These are phyloP conservation scores for Hypoxylon fuscum DNA, from an alignment of 495 filamentous ascomycete species.

Conservation along the genomic window DNA sequence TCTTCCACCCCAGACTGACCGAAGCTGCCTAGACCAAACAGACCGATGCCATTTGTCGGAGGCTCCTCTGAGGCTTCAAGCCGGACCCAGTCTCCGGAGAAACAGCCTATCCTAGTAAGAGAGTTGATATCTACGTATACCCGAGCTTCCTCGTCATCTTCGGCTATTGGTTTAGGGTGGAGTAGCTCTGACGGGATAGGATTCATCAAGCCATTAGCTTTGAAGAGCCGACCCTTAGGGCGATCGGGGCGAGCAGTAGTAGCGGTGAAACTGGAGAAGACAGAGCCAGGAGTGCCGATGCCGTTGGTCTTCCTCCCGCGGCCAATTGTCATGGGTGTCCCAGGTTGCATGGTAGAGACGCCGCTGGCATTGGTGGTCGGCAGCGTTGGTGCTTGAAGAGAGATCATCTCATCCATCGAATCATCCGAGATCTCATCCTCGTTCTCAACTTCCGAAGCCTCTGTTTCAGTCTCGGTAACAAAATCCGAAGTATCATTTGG, in stretches of 20 bases:
- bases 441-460: conserved; percentile 67
- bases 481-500: conserved; percentile 54
- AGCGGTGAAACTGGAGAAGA: conserved; percentile 84
- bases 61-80: conserved; percentile 78
- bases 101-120: conserved; percentile 88
- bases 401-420: conserved; percentile 83
- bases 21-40: conserved; percentile 63
- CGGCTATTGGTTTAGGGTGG: conserved; percentile 77
- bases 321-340: conserved; percentile 73
- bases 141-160: conserved; percentile 87
- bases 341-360: conserved; percentile 74
- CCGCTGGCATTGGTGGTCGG: conserved; percentile 71
- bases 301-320: conserved; percentile 70
- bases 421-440: conserved; percentile 77
- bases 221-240: conserved; percentile 70
- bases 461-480: conserved; percentile 64
- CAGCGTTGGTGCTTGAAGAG: conserved; percentile 79
- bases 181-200: conserved; percentile 79
- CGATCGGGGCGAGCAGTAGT: conserved; percentile 76
- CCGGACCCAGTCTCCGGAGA: conserved; percentile 97
- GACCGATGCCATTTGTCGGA: conserved; percentile 64
- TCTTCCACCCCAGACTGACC: conserved; percentile 58
- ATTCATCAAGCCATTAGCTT: conserved; percentile 76
- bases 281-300: conserved; percentile 78
- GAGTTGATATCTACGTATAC: conserved; percentile 88